These are phyloP conservation scores for Psophocarpus tetragonolobus DNA, from an alignment of 306 rosid genomes.

Conservation along the genomic window DNA sequence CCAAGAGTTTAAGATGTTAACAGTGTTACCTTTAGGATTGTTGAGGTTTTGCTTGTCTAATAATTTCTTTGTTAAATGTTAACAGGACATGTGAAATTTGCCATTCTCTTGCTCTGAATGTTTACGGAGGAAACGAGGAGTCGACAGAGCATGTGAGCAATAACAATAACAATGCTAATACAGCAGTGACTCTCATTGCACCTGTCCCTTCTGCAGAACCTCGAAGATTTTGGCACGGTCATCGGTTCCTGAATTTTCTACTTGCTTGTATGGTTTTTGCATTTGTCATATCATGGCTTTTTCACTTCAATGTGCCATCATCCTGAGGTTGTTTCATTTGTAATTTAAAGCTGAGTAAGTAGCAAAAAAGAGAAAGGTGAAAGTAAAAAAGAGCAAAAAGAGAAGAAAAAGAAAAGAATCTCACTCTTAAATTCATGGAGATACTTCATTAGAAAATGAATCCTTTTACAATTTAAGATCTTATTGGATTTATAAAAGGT, in stretches of 20 bases:
- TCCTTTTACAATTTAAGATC: constrained; percentile 33
- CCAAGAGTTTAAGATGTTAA: too few species aligned
- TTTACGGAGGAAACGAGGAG: constrained; percentile 64
- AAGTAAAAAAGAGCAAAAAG: not conserved
- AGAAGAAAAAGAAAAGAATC: not conserved
- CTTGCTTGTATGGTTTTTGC: constrained; percentile 96
- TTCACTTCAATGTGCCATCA: constrained; percentile 78
- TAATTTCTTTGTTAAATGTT: constrained; percentile 24
- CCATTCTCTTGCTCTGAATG: constrained; percentile 75
- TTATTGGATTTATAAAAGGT: constrained; percentile 14
- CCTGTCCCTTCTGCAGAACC: constrained; percentile 54
- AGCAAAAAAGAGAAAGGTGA: constrained; percentile 15
- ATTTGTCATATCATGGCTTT: constrained; percentile 94
- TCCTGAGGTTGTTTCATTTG: constrained; percentile 24
- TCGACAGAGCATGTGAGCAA: constrained; percentile 56
- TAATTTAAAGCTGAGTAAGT: constrained; percentile 17
- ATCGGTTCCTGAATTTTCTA: constrained; percentile 84
- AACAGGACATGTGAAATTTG: constrained; percentile 94
- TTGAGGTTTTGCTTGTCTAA: constrained; percentile 2
- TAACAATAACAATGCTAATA: constrained; percentile 42
- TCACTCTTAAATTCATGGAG: not conserved
- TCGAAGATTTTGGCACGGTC: constrained; percentile 91
- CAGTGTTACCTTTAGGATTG: not conserved
- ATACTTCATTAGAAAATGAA: constrained; percentile 8
- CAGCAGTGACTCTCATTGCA: constrained; percentile 49